These are phyloP conservation scores for Saccharum hybrid DNA, from an alignment of 202 grass and related monocot species.

Conservation along the genomic window DNA sequence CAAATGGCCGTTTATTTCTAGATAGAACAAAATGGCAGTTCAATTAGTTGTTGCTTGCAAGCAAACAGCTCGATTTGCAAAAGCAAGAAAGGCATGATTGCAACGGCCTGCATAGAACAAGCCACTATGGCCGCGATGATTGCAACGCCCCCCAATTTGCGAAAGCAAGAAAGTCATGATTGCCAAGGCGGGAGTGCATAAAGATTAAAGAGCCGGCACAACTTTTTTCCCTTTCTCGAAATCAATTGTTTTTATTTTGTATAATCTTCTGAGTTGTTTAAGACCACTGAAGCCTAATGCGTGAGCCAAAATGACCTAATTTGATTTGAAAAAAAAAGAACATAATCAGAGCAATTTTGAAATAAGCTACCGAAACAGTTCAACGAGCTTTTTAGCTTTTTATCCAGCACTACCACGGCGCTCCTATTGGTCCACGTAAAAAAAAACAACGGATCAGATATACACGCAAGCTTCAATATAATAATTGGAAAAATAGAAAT, in stretches of 20 bases:
- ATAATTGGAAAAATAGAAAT: background rate
- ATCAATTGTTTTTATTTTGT: background rate
- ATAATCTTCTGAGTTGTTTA: background rate
- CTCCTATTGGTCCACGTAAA: background rate
- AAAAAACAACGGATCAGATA: background rate
- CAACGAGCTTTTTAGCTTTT: background rate
- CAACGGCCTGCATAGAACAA: background rate
- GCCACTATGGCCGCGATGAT: background rate
- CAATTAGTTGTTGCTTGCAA: background rate
- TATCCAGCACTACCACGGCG: background rate
- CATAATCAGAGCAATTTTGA: background rate
- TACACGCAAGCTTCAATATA: background rate
- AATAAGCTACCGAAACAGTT: background rate
- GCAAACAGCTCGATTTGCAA: background rate
- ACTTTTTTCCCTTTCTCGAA: background rate
- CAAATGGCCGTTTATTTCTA: background rate
- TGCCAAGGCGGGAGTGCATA: background rate
- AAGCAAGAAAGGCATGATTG: constrained; percentile 25
- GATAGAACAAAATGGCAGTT: background rate
- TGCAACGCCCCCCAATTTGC: background rate
- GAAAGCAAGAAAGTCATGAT: background rate
- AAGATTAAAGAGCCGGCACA: background rate
- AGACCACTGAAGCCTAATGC: background rate
- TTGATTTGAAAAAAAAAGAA: background rate
- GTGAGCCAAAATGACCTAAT: background rate